Base-by-base conservation (phyloP, 2,329 filamentous ascomycete genomes). In the Calonectria honghensis region DNA sequence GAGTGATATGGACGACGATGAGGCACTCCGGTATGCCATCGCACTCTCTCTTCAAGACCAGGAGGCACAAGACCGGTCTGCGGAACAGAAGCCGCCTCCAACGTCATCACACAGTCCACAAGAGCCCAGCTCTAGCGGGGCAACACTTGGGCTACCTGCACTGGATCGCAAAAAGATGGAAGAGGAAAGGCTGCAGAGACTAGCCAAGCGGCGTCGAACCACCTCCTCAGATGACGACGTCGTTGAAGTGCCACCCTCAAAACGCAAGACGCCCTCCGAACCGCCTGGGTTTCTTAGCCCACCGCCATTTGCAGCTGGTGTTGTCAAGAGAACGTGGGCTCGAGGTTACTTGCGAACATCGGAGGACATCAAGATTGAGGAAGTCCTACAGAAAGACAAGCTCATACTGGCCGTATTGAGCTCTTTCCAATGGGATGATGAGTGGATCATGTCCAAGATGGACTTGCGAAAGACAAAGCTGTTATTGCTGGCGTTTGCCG, bases 151-250 rank as follows among this genome's bases (percentile, higher is more conserved):
- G 0, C 79, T 91, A 0, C 81, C 90, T 6, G 89, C 90, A 4
- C 84, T 98, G 1, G 91, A 98, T 85, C 91, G 96, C 45, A 95
- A 93, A 84, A 90, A 92, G 68, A 97, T 98, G 95, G 96, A 98
- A 83, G 89, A 93, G 80, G 95, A 97, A 82, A 92, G 96, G 51
- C 89, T 98, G 18, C 93, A 91, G 29, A 90, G 96, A 78, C 84
- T 92, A 50, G 89, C 89, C 54, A 94, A 96, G 83, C 90, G 82
- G 45, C 81, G 76, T 63, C 79, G 82, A 57, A 72, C 77, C 35
- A 64, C 77, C 45, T 63, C 74, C 37, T 73, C 75, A 32, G 80
- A 81, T 27, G 79, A 81, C 65, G 81, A 82, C 73, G 75, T 79
- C 41, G 74, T 79, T 20, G 82, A 84, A 51, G 74, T 80, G 41